Base-by-base conservation (phyloP, 495 filamentous ascomycete species). In the Mytilinidion resinicola region DNA sequence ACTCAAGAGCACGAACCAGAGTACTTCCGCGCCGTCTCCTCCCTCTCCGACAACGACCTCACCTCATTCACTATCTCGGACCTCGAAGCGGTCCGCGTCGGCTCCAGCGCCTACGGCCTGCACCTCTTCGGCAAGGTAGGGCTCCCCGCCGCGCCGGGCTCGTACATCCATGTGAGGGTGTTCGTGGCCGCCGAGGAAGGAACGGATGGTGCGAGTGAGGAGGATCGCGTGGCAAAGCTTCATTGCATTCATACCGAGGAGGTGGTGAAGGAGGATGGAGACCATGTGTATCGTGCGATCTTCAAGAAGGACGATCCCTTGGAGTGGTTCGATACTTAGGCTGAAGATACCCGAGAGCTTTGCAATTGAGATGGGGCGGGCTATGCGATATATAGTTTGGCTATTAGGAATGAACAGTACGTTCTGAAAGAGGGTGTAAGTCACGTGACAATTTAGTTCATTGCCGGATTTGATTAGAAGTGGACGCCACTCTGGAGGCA, bases 101-200 rank as follows among this genome's bases (percentile, higher is more conserved):
- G 74, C 33, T 65, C 62, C 7, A 74, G 75, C 0, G 77, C 79
- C 1, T 84, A 84, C 62, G 81, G 82, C 1, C 60, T 80, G 10
- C 79, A 81, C 64, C 62, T 85, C 14, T 79, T 85, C 58, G 80
- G 79, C 61, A 82, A 81, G 61, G 65, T 83, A 43, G 74, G 73
- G 19, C 67, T 84, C 25, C 79, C 77, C 5, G 71, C 70, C 20
- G 56, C 54, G 15, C 56, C 71, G 9, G 62, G 67, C 15, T 63
- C 56, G 30, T 72, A 72, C 50, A 69, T 73, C 11, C 65, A 69
- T 38, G 60, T 83, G 59, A 74, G 80, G 38, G 67, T 77, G 34
- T 83, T 83, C 65, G 72, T 77, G 17, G 68, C 72, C 3, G 77
- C 73, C 14, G 72, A 70, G 38, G 68, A 76, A 7, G 62, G 62